These are phyloP conservation scores for Talaromyces sp. DNA, from an alignment of 2,329 filamentous ascomycete species.

Conservation along the genomic window DNA sequence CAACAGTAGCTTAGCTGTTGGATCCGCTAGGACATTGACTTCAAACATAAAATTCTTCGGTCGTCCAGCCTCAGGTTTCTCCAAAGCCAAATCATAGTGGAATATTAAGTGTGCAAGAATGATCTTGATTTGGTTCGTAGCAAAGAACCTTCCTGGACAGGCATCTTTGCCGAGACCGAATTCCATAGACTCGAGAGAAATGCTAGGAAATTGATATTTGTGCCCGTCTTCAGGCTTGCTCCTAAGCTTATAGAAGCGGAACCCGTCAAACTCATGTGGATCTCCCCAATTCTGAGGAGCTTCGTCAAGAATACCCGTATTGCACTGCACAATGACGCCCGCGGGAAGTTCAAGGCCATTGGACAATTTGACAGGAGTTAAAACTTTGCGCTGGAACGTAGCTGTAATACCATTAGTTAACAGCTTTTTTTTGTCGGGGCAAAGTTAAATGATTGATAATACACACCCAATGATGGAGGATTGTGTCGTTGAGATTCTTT, in stretches of 20 bases:
- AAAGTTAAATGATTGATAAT: background rate
- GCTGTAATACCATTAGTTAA: background rate
- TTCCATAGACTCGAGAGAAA: conserved; percentile 7
- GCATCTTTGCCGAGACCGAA: conserved; percentile 53
- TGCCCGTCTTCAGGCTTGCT: conserved; percentile 6
- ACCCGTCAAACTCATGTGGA: conserved; percentile 6
- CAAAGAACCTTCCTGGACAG: conserved; percentile 33
- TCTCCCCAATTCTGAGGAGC: conserved; percentile 4
- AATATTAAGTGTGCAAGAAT: conserved; percentile 27
- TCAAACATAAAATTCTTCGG: conserved; percentile 14
- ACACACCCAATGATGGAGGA: conserved; percentile 8
- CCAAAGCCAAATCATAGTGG: conserved; percentile 26
- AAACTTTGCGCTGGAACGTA: conserved; percentile 6
- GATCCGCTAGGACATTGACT: conserved; percentile 9
- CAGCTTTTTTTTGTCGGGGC: background rate
- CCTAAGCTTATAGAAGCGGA: conserved; percentile 11
- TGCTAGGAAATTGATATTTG: conserved; percentile 10
- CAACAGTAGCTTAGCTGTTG: conserved; percentile 2
- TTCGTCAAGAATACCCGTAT: conserved; percentile 5
- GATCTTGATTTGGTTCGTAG: conserved; percentile 26
- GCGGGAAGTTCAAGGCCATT: conserved; percentile 7
- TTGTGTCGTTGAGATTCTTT: conserved; percentile 9
- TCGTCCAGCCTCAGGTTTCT: conserved; percentile 3
- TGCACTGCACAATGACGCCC: conserved; percentile 9
- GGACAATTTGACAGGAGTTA: conserved; percentile 8